Evolutionary conservation across 2,329 filamentous ascomycete genomes (phyloP), one percentile per base, ranked within the genome.

Genomic region (Alternaria incomplexa): DNA sequence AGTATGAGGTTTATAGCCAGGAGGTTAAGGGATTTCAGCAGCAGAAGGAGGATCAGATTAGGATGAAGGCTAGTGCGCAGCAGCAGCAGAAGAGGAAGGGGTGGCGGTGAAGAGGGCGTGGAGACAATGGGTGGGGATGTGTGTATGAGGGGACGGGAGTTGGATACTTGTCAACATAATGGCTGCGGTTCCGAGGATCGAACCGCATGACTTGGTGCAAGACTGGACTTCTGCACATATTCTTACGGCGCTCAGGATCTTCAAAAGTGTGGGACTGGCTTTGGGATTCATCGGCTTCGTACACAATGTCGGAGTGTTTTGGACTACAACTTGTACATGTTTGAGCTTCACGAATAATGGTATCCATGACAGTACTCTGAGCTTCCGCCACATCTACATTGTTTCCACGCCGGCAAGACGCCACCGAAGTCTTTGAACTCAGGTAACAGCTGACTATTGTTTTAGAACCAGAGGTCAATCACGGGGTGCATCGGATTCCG

Each of bases 1-100:
- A 83, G 70, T 81, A 81, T 61, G 69, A 76, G 57, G 72, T 73
- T 58, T 83, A 71, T 58, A 73, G 67, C 46, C 65, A 67, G 8
- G 74, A 77, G 62, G 73, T 78, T 13, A 72, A 67, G 62, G 64
- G 52, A 54, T 74, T 65, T 26, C 67, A 74, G 66, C 47, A 63
- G 51, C 56, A 71, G 44, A 66, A 77, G 56, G 70, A 77, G 67
- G 61, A 58, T 30, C 66, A 75, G 66, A 71, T 76, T 32, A 59
- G 67, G 62, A 48, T 68, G 52, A 66, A 73, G 56, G 70, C 71
- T 15, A 65, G 51, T 51, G 48, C 48, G 30, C 48, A 52, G 9
- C 64, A 66, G 62, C 66, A 68, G 56, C 54, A 62, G 60, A 45
- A 63, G 52, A 61, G 46, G 48, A 50, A 54, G 52, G 66, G 63